A percentile compares a stretch with the other conserved stretches of the same genome.
These are phyloP conservation scores for Annulohypoxylon stygium DNA, from an alignment of 495 filamentous ascomycete genomes.

Conservation along the genomic window DNA sequence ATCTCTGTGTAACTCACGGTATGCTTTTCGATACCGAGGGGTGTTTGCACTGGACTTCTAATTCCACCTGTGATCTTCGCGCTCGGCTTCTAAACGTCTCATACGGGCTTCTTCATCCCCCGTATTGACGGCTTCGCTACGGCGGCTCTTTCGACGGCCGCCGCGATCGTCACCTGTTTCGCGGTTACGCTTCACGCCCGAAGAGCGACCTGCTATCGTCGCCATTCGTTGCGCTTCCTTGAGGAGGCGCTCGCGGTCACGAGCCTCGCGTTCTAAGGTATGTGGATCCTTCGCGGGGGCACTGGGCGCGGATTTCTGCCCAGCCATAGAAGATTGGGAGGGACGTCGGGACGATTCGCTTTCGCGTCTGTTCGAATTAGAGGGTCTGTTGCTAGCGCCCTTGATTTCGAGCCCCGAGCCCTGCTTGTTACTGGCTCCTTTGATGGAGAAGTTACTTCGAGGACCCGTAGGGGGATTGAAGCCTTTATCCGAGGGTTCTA, in stretches of 20 bases:
- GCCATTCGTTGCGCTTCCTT: slow-evolving; percentile 83
- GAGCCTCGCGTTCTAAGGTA: slow-evolving; percentile 79
- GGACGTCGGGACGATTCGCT: slow-evolving; percentile 51
- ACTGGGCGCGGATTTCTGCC: slow-evolving; percentile 49
- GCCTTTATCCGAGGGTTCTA: slow-evolving; percentile 54
- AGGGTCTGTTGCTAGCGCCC: slow-evolving; percentile 48
- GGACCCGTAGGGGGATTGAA: slow-evolving; percentile 59
- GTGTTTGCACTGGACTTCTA: slow-evolving; percentile 24
- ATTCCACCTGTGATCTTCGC: slow-evolving; percentile 59
- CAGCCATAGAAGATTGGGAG: slow-evolving; percentile 57
- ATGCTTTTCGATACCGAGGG: not conserved
- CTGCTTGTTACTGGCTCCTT: slow-evolving; percentile 52
- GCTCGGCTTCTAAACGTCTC: slow-evolving; percentile 65
- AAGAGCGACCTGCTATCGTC: slow-evolving; percentile 53
- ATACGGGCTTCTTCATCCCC: slow-evolving; percentile 64
- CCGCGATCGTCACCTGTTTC: slow-evolving; percentile 57
- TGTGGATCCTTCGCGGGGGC: slow-evolving; percentile 69
- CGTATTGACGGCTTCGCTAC: slow-evolving; percentile 58
- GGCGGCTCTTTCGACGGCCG: slow-evolving; percentile 58
- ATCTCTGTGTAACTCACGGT: not conserved
- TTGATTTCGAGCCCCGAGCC: slow-evolving; percentile 53
- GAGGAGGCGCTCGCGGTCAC: slow-evolving; percentile 79
- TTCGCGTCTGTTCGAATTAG: slow-evolving; percentile 45
- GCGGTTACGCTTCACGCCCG: slow-evolving; percentile 58
- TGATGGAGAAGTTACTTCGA: slow-evolving; percentile 53